Base-by-base conservation (phyloP, 106 monocot genomes). In the Dendrobium nobile region DNA sequence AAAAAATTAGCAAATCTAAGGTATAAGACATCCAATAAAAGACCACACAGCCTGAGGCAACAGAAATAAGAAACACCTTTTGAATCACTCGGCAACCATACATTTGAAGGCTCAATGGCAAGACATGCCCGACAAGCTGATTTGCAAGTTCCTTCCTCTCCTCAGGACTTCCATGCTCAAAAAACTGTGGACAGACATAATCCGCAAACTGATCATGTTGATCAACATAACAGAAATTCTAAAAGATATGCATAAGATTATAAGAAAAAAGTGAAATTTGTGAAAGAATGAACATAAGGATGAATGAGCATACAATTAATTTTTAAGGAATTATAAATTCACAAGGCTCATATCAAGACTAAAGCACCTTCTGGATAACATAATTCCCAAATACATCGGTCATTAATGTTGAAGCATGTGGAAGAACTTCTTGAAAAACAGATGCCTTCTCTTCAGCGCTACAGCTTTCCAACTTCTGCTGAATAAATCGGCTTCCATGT, bases 51-150 rank as follows among this genome's bases (percentile, higher is more conserved):
- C 28, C 81, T 51, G n/a, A 40, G 48, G 45, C 58, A 6, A 17
- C 70, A 37, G 6, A 51, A 74, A 15, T 42, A 41, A 47, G 5
- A 54, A 18, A 45, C 54, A 97, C 97, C 97, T 98, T 98, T 75
- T 98, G 97, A 84, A 98, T 92, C 42, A 98, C 97, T 68, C 97
- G 97, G 41, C 97, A 98, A 8, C 97, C 97, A 82, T 98, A 98
- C 97, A 98, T 92, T 81, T 98, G 97, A 85, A 98, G 90, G 64
- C 97, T 98, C 56, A 98, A 81, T 22, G 89, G 86, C 59, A 98
- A 88, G 72, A 94, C 78, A 78, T 86, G 84, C 20, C 97, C 91
- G 58, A 74, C 79, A 82, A 98, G 88, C 67, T 94, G 86, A 84
- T 89, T 88, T 22, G 94, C 97, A 77, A 98, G 92, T 80, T 91